Evolutionary conservation across 768 basidiomycete genomes (phyloP), one percentile per base, ranked within the genome.

Genomic region (Chalciporus piperatus): DNA sequence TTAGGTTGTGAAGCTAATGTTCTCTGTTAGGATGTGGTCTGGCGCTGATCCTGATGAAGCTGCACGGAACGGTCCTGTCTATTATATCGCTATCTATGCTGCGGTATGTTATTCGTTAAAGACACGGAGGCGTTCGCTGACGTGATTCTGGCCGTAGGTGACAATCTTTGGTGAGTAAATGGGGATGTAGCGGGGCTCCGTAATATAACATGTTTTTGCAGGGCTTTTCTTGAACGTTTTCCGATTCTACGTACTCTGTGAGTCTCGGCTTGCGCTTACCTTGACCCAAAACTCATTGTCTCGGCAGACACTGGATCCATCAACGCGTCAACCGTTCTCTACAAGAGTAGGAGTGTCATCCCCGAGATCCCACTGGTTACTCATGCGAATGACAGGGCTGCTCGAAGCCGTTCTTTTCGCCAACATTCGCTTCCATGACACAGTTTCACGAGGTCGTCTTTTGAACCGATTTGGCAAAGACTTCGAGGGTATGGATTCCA

Each of bases 371-470:
- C n/a, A 20, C 14, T 23, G n/a, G 22, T 40, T 49, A 44, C 62
- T 71, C 35, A 67, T 16, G 3, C 4, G 14, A 32, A 35, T 23
- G 11, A 41, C 22, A 59, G 81, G 75, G 32, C 76, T 95, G 35
- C 72, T 95, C 23, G 87, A 95, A 62, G 68, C 84, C 1, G 85
- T 96, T 3, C 73, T 97, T 1, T 94, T 94, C 61, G 90, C 93
- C 8, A 82, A 91, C 41, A 85, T 96, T 50, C 82, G 93, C 38
- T 96, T 97, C 76, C 94, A 96, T 59, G 94, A 97, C 62, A 97
- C 93, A 0, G 81, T 91, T 2, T 90, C 87, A 45, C 82, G 91
- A 33, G 94, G 94, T 6, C 82, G 92, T 2, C 72, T 90, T 10
- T 69, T 94, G 33, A 92, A 94, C 58, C 75, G 92, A 41, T 88